These are phyloP conservation scores for Pseudogymnoascus pannorum DNA, from an alignment of 2,329 filamentous ascomycete species.

Conservation along the genomic window DNA sequence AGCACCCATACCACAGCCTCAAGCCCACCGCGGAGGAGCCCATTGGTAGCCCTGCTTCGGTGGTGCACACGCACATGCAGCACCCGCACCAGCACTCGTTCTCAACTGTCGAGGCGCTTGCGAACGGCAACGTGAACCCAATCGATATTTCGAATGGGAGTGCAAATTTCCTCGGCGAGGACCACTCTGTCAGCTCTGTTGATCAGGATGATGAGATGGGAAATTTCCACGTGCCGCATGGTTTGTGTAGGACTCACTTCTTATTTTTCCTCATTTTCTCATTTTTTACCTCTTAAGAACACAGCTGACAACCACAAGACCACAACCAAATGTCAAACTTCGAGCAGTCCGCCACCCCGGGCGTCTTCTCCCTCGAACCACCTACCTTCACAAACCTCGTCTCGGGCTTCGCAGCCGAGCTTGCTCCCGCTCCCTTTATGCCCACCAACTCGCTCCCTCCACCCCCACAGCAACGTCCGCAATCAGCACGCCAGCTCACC, in stretches of 20 bases:
- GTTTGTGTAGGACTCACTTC: conserved; percentile 24
- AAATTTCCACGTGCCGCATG: conserved; percentile 24
- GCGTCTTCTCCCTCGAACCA: background rate
- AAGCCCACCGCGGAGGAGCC: background rate
- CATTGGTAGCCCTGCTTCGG: background rate
- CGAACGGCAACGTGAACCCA: conserved; percentile 22
- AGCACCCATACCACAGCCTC: conserved; percentile 1
- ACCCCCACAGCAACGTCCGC: background rate
- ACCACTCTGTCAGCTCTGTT: conserved; percentile 16
- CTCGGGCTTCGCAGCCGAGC: conserved; percentile 14
- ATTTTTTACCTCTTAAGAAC: background rate
- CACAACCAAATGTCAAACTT: conserved; percentile 3
- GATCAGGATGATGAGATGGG: conserved; percentile 15
- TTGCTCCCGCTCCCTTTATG: conserved; percentile 8
- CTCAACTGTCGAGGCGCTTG: conserved; percentile 15
- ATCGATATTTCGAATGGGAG: conserved; percentile 22
- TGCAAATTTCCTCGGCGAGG: background rate
- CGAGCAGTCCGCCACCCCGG: background rate
- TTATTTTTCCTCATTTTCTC: background rate
- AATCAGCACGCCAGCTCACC: background rate
- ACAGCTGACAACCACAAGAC: background rate
- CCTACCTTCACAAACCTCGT: conserved; percentile 6
- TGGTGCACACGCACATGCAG: conserved; percentile 1
- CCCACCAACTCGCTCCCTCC: background rate
- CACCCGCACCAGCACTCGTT: conserved; percentile 11